These are phyloP conservation scores for Annulohypoxylon nitens DNA, from an alignment of 495 filamentous ascomycete species.

Conservation along the genomic window DNA sequence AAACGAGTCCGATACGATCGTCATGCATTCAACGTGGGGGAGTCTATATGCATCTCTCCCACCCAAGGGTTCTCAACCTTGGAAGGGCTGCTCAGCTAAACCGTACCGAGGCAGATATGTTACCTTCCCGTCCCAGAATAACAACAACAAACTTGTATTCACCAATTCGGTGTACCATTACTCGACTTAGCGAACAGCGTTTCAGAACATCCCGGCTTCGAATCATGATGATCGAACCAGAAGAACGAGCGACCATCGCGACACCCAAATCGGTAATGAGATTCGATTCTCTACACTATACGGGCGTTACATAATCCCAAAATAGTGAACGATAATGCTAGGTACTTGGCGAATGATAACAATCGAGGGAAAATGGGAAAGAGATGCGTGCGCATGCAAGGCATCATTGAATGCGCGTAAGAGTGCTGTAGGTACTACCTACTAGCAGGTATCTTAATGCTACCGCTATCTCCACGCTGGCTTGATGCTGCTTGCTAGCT, in stretches of 20 bases:
- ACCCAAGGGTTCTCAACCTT: constrained; percentile 1
- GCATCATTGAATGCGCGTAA: constrained; percentile 1
- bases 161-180: constrained; percentile 28
- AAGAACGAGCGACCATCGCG: constrained; percentile 12
- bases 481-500: not conserved
- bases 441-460: not conserved
- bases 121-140: constrained; percentile 42
- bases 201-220: constrained; percentile 13
- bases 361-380: not conserved
- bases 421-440: not conserved
- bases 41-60: constrained; percentile 1
- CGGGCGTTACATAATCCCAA: constrained; percentile 5
- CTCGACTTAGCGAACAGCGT: constrained; percentile 9
- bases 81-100: constrained; percentile 21
- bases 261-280: constrained; percentile 15
- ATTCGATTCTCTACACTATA: not conserved
- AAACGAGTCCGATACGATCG: constrained; percentile 27
- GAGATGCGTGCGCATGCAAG: not conserved
- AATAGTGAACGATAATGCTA: not conserved
- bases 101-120: constrained; percentile 9
- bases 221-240: constrained; percentile 32
- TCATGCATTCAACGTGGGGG: constrained; percentile 35
- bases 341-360: not conserved
- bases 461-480: not conserved
- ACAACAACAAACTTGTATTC: constrained; percentile 20